Evolutionary conservation across 2,329 filamentous ascomycete species (phyloP).

Genomic region (Aspergillus niger): DNA sequence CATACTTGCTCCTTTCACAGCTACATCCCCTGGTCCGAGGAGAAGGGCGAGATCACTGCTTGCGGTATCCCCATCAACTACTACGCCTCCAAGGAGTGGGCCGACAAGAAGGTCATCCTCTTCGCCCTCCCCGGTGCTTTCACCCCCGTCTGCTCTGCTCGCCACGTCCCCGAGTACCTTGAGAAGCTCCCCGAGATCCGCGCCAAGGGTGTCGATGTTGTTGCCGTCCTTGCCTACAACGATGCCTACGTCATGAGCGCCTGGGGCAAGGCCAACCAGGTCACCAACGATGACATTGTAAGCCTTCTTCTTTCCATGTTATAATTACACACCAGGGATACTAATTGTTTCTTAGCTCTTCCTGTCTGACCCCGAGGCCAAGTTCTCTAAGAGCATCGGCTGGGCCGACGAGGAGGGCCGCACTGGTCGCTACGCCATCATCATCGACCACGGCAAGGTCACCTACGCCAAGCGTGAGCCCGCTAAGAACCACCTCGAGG

Average conservation of each 20-base stretch:
- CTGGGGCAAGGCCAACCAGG: slow-evolving; percentile 84
- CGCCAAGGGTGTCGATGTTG: slow-evolving; percentile 77
- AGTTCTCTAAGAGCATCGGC: slow-evolving; percentile 76
- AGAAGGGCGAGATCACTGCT: slow-evolving; percentile 67
- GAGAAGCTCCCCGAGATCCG: slow-evolving; percentile 69
- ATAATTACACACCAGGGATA: not conserved
- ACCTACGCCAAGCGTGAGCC: slow-evolving; percentile 75
- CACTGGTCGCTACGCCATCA: slow-evolving; percentile 76
- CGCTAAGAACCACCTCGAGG: slow-evolving; percentile 46
- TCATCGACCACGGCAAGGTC: slow-evolving; percentile 82
- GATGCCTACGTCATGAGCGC: slow-evolving; percentile 86
- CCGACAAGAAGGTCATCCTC: slow-evolving; percentile 70
- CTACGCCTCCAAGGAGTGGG: slow-evolving; percentile 76
- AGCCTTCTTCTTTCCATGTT: slow-evolving; percentile 19
- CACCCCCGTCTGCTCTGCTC: slow-evolving; percentile 81
- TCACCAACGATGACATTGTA: slow-evolving; percentile 71
- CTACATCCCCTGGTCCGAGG: slow-evolving; percentile 75
- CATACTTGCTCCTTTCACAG: slow-evolving; percentile 38
- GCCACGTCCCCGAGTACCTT: slow-evolving; percentile 80
- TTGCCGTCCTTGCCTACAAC: slow-evolving; percentile 81
- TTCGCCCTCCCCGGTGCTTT: slow-evolving; percentile 75
- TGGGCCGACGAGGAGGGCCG: slow-evolving; percentile 73
- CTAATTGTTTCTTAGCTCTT: slow-evolving; percentile 59
- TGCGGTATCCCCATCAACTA: slow-evolving; percentile 79
- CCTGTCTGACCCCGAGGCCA: slow-evolving; percentile 70